Base-by-base conservation (phyloP, 352 stramenopile genomes). In the Phytophthora ohioensis region DNA sequence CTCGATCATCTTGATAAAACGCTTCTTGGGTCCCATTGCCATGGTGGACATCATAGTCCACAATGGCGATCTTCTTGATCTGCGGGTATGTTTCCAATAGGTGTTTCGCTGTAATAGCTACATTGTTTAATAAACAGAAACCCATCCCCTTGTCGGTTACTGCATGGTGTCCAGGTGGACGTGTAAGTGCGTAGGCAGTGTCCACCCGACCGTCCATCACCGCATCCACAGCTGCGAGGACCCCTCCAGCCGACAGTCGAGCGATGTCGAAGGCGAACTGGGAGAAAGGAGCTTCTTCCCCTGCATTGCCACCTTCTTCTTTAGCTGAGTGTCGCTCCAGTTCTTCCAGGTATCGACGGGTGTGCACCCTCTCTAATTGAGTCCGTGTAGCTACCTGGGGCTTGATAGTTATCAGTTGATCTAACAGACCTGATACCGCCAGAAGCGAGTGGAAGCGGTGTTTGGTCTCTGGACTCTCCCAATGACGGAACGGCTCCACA, bases 41-140 rank as follows among this genome's bases (percentile, higher is more conserved):
- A 75, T 99, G 97, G 76, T 99, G 96, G 10, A 97, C 93, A 82
- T 99, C 95, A 55, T 93, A 97, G 79, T 99, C 95, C 36, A 99
- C 92, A 73, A 99, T 97, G 10, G 96, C 95, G 64, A 98, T 87
- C 39, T 87, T 86, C 63, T 88, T 82, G 62, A 98, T 89, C 27
- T 82, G 66, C 3, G 82, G 68, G 62, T 98, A 97, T 31, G 12
- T 55, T 0, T 74, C 52, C 52, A 88, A 59, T 48, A 91, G 64
- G 52, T 92, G 77, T 10, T 79, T 66, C 7, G 77, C 82, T 0
- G 84, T 73, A 57, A 93, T 87, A 21, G 77, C 86, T 21, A 93
- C 75, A 71, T 92, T 93, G 69, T 88, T 91, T 60, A 91, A 83
- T 39, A 91, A 39, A 32, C 86, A 92, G 68, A 93, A 92, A 15